Evolutionary conservation across 1,284 basidiomycete genomes (phyloP), one percentile per base, ranked within the genome.

Genomic region (Cryptococcus sp.): DNA sequence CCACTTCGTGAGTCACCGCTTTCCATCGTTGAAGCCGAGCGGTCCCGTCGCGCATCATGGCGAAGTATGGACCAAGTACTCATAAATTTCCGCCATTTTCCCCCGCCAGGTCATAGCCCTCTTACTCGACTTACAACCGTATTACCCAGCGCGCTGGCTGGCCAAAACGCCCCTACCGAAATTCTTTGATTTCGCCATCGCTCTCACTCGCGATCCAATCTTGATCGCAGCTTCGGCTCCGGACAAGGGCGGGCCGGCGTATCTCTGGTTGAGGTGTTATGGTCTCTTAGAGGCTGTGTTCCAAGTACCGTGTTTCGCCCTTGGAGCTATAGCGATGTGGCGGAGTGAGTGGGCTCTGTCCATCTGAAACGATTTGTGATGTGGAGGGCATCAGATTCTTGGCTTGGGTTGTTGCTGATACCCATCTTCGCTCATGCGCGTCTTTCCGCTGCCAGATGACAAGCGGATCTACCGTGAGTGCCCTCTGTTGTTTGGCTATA

Each of bases 301-400:
- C 74, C 90, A 92, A 73, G 74, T 91, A 0, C 90, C 90, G 0
- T 82, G 87, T 0, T 91, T 91, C 70, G 68, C 89, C 35, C 59
- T 91, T 13, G 88, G 88, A 15, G 81, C 86, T 42, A 80, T 80
- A 17, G 87, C 84, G 0, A 79, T 93, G 7, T 88, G 84, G 82
- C 82, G 81, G 67, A 85, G 89, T 86, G 67, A 55, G 82, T 68
- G 7, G 58, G 31, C 31, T 35, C 31, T 35, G 31, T 8, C 31
- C 31, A 10, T 35, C 31, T 35, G 31, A 35, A 3, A 25, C 25
- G 3, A 3, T 66, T 7, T 10, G 20, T 45, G 5, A 35, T 8
- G 31, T 10, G 8, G 13, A 35, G 31, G 7, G 31, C 13, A 8
- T 35, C 31, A 35, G 31, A 6, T 25, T 25, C 25, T 25, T 25